phyloP scores from a whole-genome alignment of 2,329 filamentous ascomycete genomes.

The Aotearoamyces nothofagi region DNA sequence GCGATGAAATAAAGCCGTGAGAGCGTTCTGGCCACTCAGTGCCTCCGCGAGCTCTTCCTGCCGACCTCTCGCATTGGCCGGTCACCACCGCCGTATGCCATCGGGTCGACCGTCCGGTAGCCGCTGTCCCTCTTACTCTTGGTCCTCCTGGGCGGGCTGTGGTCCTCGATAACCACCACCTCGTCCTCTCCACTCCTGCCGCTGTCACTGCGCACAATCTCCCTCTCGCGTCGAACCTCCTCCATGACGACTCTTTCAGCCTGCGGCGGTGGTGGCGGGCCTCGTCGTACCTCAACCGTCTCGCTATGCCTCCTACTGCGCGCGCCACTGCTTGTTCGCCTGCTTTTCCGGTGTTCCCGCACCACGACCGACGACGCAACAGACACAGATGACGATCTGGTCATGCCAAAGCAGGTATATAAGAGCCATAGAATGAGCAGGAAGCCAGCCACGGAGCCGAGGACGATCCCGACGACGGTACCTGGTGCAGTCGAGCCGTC shows the following conservation, averaged over 20 bases:
- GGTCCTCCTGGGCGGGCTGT: conserved; percentile 16
- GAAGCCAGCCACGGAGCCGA: conserved; percentile 36
- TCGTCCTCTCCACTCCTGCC: conserved; percentile 13
- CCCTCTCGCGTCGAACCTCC: conserved; percentile 12
- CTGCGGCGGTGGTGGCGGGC: conserved; percentile 7
- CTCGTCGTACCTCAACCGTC: conserved; percentile 15
- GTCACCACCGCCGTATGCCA: conserved; percentile 13
- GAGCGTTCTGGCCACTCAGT: too few relatives aligned
- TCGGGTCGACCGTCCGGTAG: conserved; percentile 18
- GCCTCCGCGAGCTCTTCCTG: neutral
- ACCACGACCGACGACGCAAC: neutral
- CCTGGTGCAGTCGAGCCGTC: conserved; percentile 36
- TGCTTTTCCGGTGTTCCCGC: neutral
- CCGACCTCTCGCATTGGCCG: conserved; percentile 2
- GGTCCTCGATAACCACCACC: conserved; percentile 21
- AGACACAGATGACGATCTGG: neutral
- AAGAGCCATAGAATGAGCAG: conserved; percentile 35
- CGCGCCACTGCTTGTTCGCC: neutral
- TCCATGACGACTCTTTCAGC: conserved; percentile 18
- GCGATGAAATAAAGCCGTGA: too few relatives aligned
- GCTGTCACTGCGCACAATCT: conserved; percentile 7
- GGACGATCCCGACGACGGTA: conserved; percentile 42
- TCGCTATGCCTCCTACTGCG: conserved; percentile 3
- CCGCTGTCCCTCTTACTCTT: conserved; percentile 11
- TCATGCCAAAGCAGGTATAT: conserved; percentile 17